Percentiles rank a stretch among this genome's conserved stretches.
Conservation (phyloP, 345 rosid genomes). For the Salix exigua region DNA sequence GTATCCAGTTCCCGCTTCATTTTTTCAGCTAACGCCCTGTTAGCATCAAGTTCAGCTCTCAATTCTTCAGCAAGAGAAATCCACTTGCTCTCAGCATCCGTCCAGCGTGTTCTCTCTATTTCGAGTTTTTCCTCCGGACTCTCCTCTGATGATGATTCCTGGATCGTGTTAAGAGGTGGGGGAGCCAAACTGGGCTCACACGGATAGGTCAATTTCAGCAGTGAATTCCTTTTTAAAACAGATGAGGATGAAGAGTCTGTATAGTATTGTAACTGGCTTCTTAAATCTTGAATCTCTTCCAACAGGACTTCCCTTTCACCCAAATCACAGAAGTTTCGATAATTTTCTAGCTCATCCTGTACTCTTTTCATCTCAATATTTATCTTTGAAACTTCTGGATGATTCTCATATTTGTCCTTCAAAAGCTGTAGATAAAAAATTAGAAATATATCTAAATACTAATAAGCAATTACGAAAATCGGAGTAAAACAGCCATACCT, state of each 20-base stretch:
- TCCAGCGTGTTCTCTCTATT: slow-evolving; percentile 60
- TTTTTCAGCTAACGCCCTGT: slow-evolving; percentile 53
- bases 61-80: slow-evolving; percentile 82
- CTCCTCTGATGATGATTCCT: slow-evolving; percentile 51
- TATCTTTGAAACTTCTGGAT: slow-evolving; percentile 72
- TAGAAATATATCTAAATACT: slow-evolving; percentile 16
- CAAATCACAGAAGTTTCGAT: slow-evolving; percentile 67
- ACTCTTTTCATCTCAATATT: slow-evolving; percentile 74
- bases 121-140: slow-evolving; percentile 54
- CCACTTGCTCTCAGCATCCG: slow-evolving; percentile 90
- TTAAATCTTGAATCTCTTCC: slow-evolving; percentile 89
- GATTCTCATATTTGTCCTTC: slow-evolving; percentile 84
- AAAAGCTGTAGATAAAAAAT: slow-evolving; percentile 57
- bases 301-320: slow-evolving; percentile 89
- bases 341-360: slow-evolving; percentile 78
- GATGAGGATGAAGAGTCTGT: slow-evolving; percentile 61
- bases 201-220: slow-evolving; percentile 55
- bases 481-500: slow-evolving; percentile 39
- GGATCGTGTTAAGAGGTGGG: slow-evolving; percentile 45
- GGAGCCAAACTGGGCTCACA: slow-evolving; percentile 45
- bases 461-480: slow-evolving; percentile 1
- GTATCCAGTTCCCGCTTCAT: slow-evolving; percentile 65
- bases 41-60: slow-evolving; percentile 70
- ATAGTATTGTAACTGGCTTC: slow-evolving; percentile 78
- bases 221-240: slow-evolving; percentile 44